Evolutionary conservation across 2,329 filamentous ascomycete species (phyloP).

Genomic region (Penicillium sp.): DNA sequence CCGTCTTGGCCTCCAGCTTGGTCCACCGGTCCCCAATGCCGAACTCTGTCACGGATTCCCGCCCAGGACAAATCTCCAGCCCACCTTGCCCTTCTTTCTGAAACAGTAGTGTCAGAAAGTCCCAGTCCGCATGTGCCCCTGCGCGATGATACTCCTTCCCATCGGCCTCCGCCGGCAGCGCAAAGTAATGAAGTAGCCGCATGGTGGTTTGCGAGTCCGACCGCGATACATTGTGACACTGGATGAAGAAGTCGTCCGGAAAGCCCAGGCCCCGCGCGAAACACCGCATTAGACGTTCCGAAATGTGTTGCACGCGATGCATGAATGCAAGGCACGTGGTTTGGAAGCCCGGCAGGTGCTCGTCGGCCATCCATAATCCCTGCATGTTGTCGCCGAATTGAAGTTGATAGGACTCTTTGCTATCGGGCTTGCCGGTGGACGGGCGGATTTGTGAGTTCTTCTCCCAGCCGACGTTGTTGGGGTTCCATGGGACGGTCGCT

Average conservation of each 20-base stretch:
- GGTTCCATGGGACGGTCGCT: conserved; percentile 56
- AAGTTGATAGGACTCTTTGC: conserved; percentile 65
- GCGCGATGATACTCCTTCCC: conserved; percentile 57
- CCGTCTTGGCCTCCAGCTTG: conserved; percentile 57
- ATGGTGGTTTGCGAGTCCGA: conserved; percentile 59
- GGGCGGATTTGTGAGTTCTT: conserved; percentile 61
- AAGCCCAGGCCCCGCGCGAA: conserved; percentile 62
- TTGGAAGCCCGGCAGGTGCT: conserved; percentile 53
- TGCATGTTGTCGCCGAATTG: conserved; percentile 61
- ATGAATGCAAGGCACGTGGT: conserved; percentile 54
- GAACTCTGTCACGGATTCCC: conserved; percentile 62
- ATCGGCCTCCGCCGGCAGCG: conserved; percentile 41
- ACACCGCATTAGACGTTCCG: conserved; percentile 60
- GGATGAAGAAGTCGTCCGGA: conserved; percentile 58
- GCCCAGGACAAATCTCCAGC: conserved; percentile 65
- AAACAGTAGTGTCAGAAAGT: conserved; percentile 64
- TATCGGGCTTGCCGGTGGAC: conserved; percentile 60
- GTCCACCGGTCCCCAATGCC: conserved; percentile 65
- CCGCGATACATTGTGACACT: conserved; percentile 54
- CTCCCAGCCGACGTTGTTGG: conserved; percentile 63
- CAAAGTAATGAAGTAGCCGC: conserved; percentile 61
- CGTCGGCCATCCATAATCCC: conserved; percentile 55
- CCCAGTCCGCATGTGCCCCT: conserved; percentile 67
- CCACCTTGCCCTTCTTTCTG: conserved; percentile 63
- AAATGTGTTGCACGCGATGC: conserved; percentile 54